Evolutionary conservation across 2,329 filamentous ascomycete species (phyloP).

Genomic region (Bipolaris gigantea): DNA sequence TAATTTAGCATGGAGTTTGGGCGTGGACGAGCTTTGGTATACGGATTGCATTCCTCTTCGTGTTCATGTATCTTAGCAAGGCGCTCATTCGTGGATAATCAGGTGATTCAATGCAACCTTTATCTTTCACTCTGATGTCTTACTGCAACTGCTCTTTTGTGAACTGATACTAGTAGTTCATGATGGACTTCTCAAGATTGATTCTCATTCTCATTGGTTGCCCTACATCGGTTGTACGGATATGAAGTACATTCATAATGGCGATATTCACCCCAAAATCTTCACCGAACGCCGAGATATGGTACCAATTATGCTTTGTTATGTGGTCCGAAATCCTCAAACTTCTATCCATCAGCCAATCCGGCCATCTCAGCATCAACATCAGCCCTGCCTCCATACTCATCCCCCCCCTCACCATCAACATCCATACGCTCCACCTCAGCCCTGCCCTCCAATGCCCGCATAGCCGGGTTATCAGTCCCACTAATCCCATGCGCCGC

Average conservation of each 20-base stretch:
- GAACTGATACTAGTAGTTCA: too few relatives aligned
- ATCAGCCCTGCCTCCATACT: constrained; percentile 37
- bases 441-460: constrained; percentile 36
- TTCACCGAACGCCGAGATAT: background rate
- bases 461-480: constrained; percentile 54
- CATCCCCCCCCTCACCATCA: constrained; percentile 26
- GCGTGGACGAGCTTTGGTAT: background rate
- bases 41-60: constrained; percentile 1
- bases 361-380: constrained; percentile 45
- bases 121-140: background rate
- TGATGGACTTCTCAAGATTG: background rate
- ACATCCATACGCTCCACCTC: constrained; percentile 25
- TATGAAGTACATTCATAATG: background rate
- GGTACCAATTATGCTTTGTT: too few relatives aligned
- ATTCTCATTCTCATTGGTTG: background rate
- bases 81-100: background rate
- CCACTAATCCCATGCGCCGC: constrained; percentile 69
- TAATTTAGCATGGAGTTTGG: constrained; percentile 5
- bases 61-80: constrained; percentile 2
- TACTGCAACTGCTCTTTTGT: too few relatives aligned
- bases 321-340: background rate
- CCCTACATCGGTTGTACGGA: background rate
- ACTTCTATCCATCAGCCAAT: constrained; percentile 20
- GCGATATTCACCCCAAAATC: background rate
- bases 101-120: constrained; percentile 1